These are phyloP conservation scores for Ogataea hybrid DNA, from an alignment of 1,139 yeast genomes.

Conservation along the genomic window DNA sequence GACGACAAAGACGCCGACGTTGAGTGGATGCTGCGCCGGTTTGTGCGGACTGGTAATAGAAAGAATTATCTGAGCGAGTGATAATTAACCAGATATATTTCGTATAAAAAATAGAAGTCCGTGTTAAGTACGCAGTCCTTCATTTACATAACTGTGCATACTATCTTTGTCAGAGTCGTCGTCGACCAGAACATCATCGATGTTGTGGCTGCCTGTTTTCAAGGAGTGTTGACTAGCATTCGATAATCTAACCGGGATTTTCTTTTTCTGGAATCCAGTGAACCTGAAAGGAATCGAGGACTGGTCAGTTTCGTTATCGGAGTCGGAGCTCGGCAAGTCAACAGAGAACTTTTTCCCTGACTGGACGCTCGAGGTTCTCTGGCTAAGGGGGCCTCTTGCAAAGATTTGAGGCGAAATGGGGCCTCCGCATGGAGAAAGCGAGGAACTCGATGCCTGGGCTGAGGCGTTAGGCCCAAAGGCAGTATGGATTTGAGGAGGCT, in stretches of 20 bases:
- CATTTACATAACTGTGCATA: constrained; percentile 31
- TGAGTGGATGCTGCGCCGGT: constrained; percentile 94
- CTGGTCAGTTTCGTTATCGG: constrained; percentile 18
- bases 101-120: background rate
- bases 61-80: constrained; percentile 67
- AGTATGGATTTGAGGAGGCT: constrained; percentile 8
- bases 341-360: constrained; percentile 20
- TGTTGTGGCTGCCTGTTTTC: constrained; percentile 10
- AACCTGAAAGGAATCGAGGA: constrained; percentile 15
- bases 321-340: constrained; percentile 19
- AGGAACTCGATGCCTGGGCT: constrained; percentile 8
- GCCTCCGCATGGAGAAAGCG: constrained; percentile 9
- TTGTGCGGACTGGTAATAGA: constrained; percentile 91
- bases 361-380: constrained; percentile 12
- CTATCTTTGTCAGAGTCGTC: constrained; percentile 19
- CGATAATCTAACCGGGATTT: constrained; percentile 10
- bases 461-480: constrained; percentile 13
- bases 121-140: constrained; percentile 32
- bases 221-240: constrained; percentile 13
- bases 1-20: constrained; percentile 98
- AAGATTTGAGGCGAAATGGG: constrained; percentile 13
- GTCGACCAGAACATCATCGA: constrained; percentile 17
- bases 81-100: constrained; percentile 2
- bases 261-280: constrained; percentile 21
- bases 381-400: constrained; percentile 12